These are phyloP conservation scores for Sechiopsis laciniata DNA, from an alignment of 306 rosid species.

Conservation along the genomic window DNA sequence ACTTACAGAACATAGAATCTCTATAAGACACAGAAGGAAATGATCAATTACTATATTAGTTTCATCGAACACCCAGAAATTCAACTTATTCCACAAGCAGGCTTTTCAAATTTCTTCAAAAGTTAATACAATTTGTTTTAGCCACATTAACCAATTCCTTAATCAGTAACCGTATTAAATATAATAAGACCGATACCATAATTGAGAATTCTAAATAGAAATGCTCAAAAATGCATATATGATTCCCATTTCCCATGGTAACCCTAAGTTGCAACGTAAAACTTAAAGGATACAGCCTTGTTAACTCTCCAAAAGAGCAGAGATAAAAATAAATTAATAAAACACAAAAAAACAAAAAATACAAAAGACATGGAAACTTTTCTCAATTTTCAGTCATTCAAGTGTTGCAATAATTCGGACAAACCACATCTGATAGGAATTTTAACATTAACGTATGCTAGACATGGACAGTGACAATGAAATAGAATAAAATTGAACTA, in stretches of 20 bases:
- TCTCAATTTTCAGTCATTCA: neutral
- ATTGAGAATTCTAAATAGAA: too few species aligned
- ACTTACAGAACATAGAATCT: neutral
- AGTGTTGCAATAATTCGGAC: neutral
- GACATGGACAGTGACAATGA: neutral
- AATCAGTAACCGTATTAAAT: neutral
- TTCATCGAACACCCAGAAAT: neutral
- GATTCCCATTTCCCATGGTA: too few species aligned
- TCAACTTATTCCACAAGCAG: slow-evolving; percentile 9
- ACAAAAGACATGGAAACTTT: neutral
- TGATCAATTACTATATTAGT: neutral
- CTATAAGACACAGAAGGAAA: neutral
- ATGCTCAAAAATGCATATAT: too few species aligned
- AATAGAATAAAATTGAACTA: neutral
- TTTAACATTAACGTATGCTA: neutral
- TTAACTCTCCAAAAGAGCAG: too few species aligned
- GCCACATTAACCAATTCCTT: neutral
- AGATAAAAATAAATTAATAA: neutral
- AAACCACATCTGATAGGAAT: too few species aligned
- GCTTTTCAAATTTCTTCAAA: neutral
- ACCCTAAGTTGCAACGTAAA: too few species aligned
- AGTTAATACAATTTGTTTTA: neutral
- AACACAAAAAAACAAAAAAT: neutral
- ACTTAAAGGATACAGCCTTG: too few species aligned
- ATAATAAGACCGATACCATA: too few species aligned